Conservation (phyloP, 2,329 filamentous ascomycete genomes). For the Paecilomyces sp. region DNA sequence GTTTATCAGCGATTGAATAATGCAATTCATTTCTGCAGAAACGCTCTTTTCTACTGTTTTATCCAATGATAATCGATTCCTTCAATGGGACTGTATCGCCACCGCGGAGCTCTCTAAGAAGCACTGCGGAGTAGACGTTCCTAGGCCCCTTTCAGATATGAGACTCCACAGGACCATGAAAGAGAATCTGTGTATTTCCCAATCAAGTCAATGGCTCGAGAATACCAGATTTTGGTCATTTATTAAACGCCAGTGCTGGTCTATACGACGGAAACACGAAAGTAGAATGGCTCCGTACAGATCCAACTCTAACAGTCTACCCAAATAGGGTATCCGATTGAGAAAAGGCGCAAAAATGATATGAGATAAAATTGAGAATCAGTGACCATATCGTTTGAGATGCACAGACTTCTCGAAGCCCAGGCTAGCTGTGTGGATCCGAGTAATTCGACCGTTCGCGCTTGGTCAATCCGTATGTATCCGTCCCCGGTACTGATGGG, state of each 20-base stretch:
- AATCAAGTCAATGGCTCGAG: background rate
- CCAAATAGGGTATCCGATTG: background rate
- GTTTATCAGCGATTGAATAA: conserved; percentile 4
- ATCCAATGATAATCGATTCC: too few relatives aligned
- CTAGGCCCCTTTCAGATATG: too few relatives aligned
- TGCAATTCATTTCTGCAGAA: background rate
- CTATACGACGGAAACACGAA: background rate
- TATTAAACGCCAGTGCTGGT: background rate
- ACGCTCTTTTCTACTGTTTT: too few relatives aligned
- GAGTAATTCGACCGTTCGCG: background rate
- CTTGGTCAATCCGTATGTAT: background rate
- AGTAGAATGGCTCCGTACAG: background rate
- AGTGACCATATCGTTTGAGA: background rate
- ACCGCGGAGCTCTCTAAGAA: too few relatives aligned
- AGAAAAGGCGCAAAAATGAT: background rate
- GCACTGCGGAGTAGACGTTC: too few relatives aligned
- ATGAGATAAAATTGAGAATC: background rate
- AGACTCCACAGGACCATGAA: too few relatives aligned
- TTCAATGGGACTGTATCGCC: too few relatives aligned
- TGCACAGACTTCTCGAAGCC: background rate
- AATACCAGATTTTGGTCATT: background rate
- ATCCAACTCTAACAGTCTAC: background rate
- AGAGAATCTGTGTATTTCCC: background rate
- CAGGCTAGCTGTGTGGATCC: background rate
- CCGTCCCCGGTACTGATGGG: background rate